These are phyloP conservation scores for Furcasterigmium sp. DNA, from an alignment of 2,329 filamentous ascomycete species.

Conservation along the genomic window DNA sequence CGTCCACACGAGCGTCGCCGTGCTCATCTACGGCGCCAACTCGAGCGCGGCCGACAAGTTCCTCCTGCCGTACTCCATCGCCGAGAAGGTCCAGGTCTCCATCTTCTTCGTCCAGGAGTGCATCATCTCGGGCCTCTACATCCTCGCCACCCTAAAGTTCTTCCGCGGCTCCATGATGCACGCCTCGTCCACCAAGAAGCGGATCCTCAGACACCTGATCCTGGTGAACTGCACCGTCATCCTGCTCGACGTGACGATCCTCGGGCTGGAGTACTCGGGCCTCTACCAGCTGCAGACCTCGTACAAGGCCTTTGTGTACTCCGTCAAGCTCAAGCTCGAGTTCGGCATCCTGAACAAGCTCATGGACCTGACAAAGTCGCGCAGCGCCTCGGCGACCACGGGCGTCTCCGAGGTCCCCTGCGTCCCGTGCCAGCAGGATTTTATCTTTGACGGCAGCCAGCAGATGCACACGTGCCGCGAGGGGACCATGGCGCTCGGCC, in stretches of 20 bases:
- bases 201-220: conserved; percentile 28
- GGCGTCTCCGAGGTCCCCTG: background rate
- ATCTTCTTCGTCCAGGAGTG: conserved; percentile 52
- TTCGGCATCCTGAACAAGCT: conserved; percentile 27
- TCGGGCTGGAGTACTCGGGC: conserved; percentile 13
- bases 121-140: conserved; percentile 47
- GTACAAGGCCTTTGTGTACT: conserved; percentile 20
- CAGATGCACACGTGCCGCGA: conserved; percentile 1
- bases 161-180: conserved; percentile 5
- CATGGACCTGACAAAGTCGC: conserved; percentile 19
- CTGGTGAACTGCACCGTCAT: conserved; percentile 30
- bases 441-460: conserved; percentile 3
- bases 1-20: conserved; percentile 46
- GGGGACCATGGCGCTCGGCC: background rate
- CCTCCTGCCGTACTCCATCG: conserved; percentile 32
- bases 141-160: conserved; percentile 45
- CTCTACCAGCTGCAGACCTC: conserved; percentile 14
- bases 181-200: conserved; percentile 5
- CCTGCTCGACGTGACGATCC: conserved; percentile 24
- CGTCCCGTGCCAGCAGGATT: background rate
- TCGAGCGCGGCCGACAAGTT: conserved; percentile 24
- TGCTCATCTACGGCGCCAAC: conserved; percentile 50
- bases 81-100: conserved; percentile 52
- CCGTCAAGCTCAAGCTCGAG: conserved; percentile 30
- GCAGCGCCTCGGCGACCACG: conserved; percentile 1